Evolutionary conservation across 306 rosid genomes (phyloP), one percentile per base, ranked within the genome.

Genomic region (Cicer cuneatum): DNA sequence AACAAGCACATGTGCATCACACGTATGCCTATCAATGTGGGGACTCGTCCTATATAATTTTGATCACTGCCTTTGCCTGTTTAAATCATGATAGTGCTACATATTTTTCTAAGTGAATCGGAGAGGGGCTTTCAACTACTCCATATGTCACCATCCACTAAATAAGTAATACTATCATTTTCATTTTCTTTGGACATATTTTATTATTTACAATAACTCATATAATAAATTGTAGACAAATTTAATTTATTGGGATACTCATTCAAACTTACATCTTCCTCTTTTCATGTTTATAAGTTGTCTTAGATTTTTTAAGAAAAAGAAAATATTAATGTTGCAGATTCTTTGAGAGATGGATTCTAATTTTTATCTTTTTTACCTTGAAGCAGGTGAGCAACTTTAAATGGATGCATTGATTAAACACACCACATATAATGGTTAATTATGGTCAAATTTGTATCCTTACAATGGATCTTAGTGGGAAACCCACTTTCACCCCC

Each of bases 401-500:
- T 83, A 29, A 35, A 73, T 54, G 45, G 70, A 81, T 80, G 83
- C 87, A 77, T 75, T 81, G 84, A 86, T 83, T 82, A 83, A 84
- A 75, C 61, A 82, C 63, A 75, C 83, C 72, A 75, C 62, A 51
- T 71, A 72, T 51, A 37, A 43, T 65, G 79, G 63, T 29, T 78
- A 66, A 47, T 46, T 48, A 67, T 75, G 80, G 88, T 83, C 84
- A 86, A 86, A 86, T 64, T 59, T 75, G 73, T 56, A 76, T 69
- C 87, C 80, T 60, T 47, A 63, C 81, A 67, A 59, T 83, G 83
- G 71, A 59, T 73, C 3, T 62, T 84, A 81, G 90, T 85, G 90
- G 93, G 85, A 77, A 83, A 78, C 86, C 83, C 89, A 88, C 89
- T 90, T 78, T 75, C 78, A 70, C 78, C 78, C 13, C 73, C 69